Percentiles rank a stretch among this genome's conserved stretches.
phyloP scores from a whole-genome alignment of 1,139 yeast species.

The Candida frijolesensis region DNA sequence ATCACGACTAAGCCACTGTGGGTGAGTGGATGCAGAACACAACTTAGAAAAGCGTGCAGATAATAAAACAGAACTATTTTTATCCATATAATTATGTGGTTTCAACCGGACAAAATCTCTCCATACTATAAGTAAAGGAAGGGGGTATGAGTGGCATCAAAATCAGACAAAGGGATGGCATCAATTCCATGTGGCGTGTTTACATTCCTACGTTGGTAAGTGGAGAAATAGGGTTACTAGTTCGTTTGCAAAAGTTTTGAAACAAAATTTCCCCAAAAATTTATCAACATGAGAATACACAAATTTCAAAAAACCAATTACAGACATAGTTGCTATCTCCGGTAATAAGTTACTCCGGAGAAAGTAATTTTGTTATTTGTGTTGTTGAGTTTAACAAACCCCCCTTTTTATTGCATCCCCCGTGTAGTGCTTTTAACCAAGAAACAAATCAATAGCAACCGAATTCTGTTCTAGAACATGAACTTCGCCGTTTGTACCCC shows the following conservation, averaged over 20 bases:
- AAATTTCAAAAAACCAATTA: background rate
- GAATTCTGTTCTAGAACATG: too few species aligned
- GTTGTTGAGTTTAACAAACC: background rate
- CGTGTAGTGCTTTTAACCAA: background rate
- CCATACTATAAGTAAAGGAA: background rate
- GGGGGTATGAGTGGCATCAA: background rate
- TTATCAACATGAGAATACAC: background rate
- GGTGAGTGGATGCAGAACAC: background rate
- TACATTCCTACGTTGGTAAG: background rate
- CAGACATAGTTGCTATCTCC: background rate
- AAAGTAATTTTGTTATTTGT: background rate
- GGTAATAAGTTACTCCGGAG: background rate
- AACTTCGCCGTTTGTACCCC: too few species aligned
- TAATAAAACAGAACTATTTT: background rate
- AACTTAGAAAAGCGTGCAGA: background rate
- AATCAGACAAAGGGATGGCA: background rate
- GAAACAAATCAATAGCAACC: background rate
- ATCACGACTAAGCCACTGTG: background rate
- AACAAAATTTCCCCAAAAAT: background rate
- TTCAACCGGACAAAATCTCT: too few species aligned
- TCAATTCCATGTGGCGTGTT: background rate
- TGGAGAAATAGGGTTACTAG: background rate
- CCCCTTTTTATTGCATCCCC: too few species aligned
- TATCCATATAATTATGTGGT: too few species aligned
- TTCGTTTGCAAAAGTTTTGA: background rate